Evolutionary conservation across 192 early-diverging fungal genomes (phyloP).

Genomic region (Jimgerdemannia flammicorona): DNA sequence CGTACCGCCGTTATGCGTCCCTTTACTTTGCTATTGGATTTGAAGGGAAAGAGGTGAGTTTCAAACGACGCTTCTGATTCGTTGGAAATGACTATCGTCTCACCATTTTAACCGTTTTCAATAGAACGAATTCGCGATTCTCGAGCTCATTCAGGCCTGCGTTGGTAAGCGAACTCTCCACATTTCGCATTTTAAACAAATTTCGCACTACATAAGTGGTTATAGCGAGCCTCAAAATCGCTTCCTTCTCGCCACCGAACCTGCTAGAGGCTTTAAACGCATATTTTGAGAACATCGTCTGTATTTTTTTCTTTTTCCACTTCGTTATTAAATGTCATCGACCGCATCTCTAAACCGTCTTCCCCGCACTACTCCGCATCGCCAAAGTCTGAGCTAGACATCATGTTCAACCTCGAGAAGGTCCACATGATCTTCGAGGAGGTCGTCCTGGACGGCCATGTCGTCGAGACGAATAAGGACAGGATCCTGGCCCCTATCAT

Average conservation of each 20-base stretch:
- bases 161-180: conserved; percentile 22
- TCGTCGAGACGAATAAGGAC: conserved; percentile 34
- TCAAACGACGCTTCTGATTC: background rate
- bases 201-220: too few relatives aligned
- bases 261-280: conserved; percentile 26
- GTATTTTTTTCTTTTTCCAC: background rate
- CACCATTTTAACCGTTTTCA: background rate
- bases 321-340: background rate
- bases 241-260: background rate
- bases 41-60: background rate
- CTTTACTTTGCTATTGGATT: background rate
- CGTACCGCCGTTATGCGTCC: background rate
- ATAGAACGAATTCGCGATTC: conserved; percentile 31
- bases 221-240: too few relatives aligned
- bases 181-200: too few relatives aligned
- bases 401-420: conserved; percentile 35
- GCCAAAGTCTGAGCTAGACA: conserved; percentile 35
- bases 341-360: background rate
- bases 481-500: conserved; percentile 17
- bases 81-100: background rate
- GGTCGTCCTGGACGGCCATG: conserved; percentile 24
- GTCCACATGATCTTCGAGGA: conserved; percentile 36
- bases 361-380: background rate
- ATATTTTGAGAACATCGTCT: conserved; percentile 38
- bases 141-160: conserved; percentile 29